Evolutionary conservation across 2,329 filamentous ascomycete species (phyloP).

Genomic region (Cyphellophora europaea): DNA sequence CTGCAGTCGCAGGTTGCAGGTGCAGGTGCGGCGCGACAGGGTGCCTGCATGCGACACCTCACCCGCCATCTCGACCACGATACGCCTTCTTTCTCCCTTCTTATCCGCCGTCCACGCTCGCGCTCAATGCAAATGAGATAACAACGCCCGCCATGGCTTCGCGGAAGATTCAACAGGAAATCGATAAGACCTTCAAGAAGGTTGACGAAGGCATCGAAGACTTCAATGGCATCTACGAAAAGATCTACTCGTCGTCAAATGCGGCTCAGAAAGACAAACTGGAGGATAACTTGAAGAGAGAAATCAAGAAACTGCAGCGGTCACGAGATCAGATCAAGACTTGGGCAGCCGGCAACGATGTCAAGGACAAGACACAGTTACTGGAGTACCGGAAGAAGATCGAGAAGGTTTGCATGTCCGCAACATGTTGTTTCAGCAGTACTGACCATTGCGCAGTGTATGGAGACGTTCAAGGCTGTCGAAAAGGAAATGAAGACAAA

Average conservation of each 20-base stretch:
- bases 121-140: too few relatives aligned
- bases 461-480: slow-evolving; percentile 99
- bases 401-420: slow-evolving; percentile 67
- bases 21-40: too few relatives aligned
- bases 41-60: too few relatives aligned
- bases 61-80: too few relatives aligned
- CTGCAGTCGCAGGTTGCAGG: too few relatives aligned
- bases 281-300: slow-evolving; percentile 94
- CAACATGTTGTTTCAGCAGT: background rate
- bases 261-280: slow-evolving; percentile 95
- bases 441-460: slow-evolving; percentile 41
- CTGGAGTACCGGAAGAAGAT: slow-evolving; percentile 92
- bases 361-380: slow-evolving; percentile 97
- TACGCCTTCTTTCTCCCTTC: too few relatives aligned
- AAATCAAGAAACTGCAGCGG: slow-evolving; percentile 99
- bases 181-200: slow-evolving; percentile 99
- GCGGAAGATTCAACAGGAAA: slow-evolving; percentile 93
- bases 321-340: slow-evolving; percentile 98
- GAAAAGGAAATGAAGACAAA: slow-evolving; percentile 99
- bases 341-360: slow-evolving; percentile 96
- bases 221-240: slow-evolving; percentile 94
- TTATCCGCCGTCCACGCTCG: too few relatives aligned
- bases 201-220: slow-evolving; percentile 84
- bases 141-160: slow-evolving; percentile 64
- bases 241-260: slow-evolving; percentile 89